Percentiles rank a stretch among this genome's conserved stretches.
Conservation (phyloP, 768 basidiomycete genomes). For the Serpula lacrymans region DNA sequence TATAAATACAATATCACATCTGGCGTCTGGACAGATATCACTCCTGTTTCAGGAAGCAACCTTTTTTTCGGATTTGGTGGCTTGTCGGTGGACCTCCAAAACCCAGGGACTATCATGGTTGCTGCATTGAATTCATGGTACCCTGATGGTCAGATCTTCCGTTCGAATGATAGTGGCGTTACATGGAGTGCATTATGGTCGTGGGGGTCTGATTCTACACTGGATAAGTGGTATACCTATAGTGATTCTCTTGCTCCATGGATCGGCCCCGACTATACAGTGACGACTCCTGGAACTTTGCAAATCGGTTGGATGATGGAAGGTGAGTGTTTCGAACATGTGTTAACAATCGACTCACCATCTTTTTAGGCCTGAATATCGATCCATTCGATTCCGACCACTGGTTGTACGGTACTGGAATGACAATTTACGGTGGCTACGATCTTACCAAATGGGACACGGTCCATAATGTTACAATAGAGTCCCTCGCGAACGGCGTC, state of each 20-base stretch:
- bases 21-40: constrained; percentile 59
- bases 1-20: constrained; percentile 52
- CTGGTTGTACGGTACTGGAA: constrained; percentile 70
- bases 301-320: constrained; percentile 78
- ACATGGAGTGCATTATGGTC: constrained; percentile 61
- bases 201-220: constrained; percentile 44
- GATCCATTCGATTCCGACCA: constrained; percentile 69
- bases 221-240: constrained; percentile 49
- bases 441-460: constrained; percentile 60
- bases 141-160: constrained; percentile 64
- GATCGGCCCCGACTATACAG: constrained; percentile 49
- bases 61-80: constrained; percentile 65
- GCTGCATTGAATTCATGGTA: constrained; percentile 60
- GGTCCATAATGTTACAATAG: constrained; percentile 51
- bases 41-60: constrained; percentile 55
- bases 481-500: constrained; percentile 59
- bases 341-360: too few species aligned
- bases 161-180: constrained; percentile 53
- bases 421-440: constrained; percentile 58
- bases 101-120: constrained; percentile 65
- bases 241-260: constrained; percentile 56
- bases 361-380: constrained; percentile 42
- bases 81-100: constrained; percentile 55
- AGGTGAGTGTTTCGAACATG: constrained; percentile 33
- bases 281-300: constrained; percentile 39